A percentile compares a stretch with the other conserved stretches of the same genome.
Conservation (phyloP, 495 filamentous ascomycete genomes). For the Xylaria sp. region DNA sequence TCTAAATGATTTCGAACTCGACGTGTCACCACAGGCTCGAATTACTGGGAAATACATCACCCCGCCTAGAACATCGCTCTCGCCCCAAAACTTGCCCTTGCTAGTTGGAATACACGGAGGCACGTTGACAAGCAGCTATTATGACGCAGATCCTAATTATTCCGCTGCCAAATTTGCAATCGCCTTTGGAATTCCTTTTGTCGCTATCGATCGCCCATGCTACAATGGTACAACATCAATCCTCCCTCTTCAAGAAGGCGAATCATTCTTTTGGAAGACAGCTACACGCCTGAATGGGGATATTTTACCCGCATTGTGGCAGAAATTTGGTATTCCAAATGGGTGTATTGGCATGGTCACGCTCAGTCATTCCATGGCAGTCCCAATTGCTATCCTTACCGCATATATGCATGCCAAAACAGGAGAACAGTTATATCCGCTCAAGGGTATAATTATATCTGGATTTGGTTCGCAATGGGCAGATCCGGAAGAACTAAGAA, state of each 20-base stretch:
- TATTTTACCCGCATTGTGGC: neutral
- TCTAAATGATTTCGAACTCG: neutral
- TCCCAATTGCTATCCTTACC: neutral
- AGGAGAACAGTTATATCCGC: neutral
- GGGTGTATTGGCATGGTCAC: neutral
- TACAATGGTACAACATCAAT: neutral
- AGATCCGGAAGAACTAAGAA: neutral
- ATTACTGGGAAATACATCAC: neutral
- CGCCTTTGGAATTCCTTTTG: conserved; percentile 3
- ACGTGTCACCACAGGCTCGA: neutral
- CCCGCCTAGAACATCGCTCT: neutral
- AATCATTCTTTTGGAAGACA: neutral
- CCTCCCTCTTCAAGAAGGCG: neutral
- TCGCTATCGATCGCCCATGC: neutral
- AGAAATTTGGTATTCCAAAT: neutral
- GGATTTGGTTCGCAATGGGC: neutral
- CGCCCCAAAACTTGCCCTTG: neutral
- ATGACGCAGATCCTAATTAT: neutral
- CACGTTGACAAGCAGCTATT: conserved; percentile 3
- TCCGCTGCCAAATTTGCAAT: neutral
- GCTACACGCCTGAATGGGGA: neutral
- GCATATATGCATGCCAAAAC: neutral
- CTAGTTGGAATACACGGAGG: neutral
- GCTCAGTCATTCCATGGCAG: neutral
- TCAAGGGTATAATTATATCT: neutral